Conservation (phyloP, 1,139 yeast species). For the Barnettozyma hawaiiensis region DNA sequence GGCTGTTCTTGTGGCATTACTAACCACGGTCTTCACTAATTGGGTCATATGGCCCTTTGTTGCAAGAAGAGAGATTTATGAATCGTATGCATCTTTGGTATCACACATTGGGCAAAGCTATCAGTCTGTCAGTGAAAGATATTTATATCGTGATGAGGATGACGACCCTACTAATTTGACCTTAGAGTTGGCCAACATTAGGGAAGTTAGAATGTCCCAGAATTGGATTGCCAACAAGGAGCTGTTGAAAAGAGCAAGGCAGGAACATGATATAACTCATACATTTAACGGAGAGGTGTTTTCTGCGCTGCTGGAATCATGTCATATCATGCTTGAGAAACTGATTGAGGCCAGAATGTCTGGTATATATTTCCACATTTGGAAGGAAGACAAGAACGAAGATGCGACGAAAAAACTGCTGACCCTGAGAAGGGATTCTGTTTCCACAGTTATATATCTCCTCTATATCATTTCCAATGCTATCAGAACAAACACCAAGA, state of each 20-base stretch:
- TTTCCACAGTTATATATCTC: constrained; percentile 39
- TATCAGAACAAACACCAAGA: constrained; percentile 27
- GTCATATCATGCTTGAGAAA: constrained; percentile 37
- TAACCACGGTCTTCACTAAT: constrained; percentile 34
- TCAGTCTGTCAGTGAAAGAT: constrained; percentile 42
- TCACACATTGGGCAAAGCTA: constrained; percentile 41
- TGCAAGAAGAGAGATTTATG: constrained; percentile 38
- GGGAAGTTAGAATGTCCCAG: constrained; percentile 44
- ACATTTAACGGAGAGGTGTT: constrained; percentile 28
- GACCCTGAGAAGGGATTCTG: constrained; percentile 42
- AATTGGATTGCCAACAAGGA: constrained; percentile 36
- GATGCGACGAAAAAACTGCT: constrained; percentile 34
- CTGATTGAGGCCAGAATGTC: constrained; percentile 44
- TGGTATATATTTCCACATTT: constrained; percentile 41
- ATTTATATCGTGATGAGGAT: constrained; percentile 40
- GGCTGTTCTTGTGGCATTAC: constrained; percentile 36
- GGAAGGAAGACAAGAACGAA: constrained; percentile 36
- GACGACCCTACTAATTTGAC: constrained; percentile 42
- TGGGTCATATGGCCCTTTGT: constrained; percentile 47
- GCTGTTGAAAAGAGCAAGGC: constrained; percentile 33
- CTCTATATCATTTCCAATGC: constrained; percentile 39
- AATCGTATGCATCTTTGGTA: constrained; percentile 35
- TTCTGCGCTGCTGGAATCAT: constrained; percentile 31
- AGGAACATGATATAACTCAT: constrained; percentile 33
- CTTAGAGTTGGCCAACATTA: constrained; percentile 37